A percentile compares a stretch with the other conserved stretches of the same genome.
Evolutionary conservation across 192 early-diverging fungal genomes (phyloP).

Genomic region (Coemansia sp.): DNA sequence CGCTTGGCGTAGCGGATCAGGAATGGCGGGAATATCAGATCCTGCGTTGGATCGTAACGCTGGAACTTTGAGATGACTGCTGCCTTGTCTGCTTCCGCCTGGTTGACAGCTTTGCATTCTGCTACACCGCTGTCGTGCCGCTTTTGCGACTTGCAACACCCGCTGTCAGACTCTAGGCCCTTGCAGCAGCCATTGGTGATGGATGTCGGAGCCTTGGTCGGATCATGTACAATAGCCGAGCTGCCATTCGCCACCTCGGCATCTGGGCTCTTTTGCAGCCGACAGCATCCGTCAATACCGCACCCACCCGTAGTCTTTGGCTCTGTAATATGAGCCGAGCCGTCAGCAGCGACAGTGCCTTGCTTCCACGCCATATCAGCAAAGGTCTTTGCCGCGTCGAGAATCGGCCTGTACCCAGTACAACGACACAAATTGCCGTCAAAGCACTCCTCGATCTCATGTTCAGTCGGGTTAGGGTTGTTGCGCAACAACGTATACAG

Average conservation of each 20-base stretch:
- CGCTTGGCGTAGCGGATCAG: conserved; percentile 61
- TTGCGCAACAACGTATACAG: conserved; percentile 80
- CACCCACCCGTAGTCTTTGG: conserved; percentile 29
- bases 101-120: conserved; percentile 3
- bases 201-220: not conserved
- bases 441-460: conserved; percentile 82
- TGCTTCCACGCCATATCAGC: conserved; percentile 51
- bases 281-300: conserved; percentile 59
- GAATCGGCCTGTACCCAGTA: conserved; percentile 86
- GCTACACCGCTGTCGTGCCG: conserved; percentile 4
- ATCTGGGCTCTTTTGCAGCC: conserved; percentile 28
- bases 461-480: conserved; percentile 66
- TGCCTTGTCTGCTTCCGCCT: conserved; percentile 35
- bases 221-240: not conserved
- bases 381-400: conserved; percentile 81
- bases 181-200: not conserved
- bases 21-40: conserved; percentile 70
- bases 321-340: conserved; percentile 16
- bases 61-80: conserved; percentile 57
- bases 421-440: conserved; percentile 92
- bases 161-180: not conserved
- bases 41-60: conserved; percentile 64
- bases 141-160: not conserved
- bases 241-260: not conserved
- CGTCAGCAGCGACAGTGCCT: conserved; percentile 23